Evolutionary conservation across 768 basidiomycete species (phyloP), one percentile per base, ranked within the genome.

Genomic region (Calocera viscosa): DNA sequence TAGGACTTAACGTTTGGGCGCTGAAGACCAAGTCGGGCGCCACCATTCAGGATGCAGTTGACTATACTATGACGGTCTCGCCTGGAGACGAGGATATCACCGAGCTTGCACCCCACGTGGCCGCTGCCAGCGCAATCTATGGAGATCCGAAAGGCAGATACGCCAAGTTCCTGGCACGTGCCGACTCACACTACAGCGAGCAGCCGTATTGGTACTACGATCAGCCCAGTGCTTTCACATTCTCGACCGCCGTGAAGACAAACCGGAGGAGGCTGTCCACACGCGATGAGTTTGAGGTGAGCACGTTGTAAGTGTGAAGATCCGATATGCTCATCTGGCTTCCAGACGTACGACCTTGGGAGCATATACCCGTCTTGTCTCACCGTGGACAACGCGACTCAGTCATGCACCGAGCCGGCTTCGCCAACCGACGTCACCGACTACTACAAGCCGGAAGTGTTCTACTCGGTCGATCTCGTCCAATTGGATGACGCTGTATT

Each of bases 141-240:
- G 87, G 87, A n/a, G 86, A 89, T 72, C 72, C 82, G 1, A 73
- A 80, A n/a, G 81, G 81, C 35, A 84, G 80, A 72, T 87, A 87
- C 71, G 72, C 73, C 0, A 69, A 75, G 2, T 85, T 79, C 71
- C 69, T 84, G 60, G 71, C 65, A 40, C 47, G 49, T 33, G 65
- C 32, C 22, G 68, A 72, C 47, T 33, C 65, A 17, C 43, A 69
- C 22, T 82, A 82, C 73, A 68, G 73, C 70, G 72, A 66, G 41
- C 73, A 77, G 67, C 72, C 81, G 1, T 82, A 75, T 71, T 83
- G 78, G 77, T 81, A 79, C 69, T 83, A 81, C 71, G 76, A 82
- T 70, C 82, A 83, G 71, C 72, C 75, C 70, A 71, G 60, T 67
- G 69, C 33, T 39, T 65, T n/a, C 65, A 66, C 49, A 63, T 34